Conservation (phyloP, 352 stramenopile species). For the Phytophthora litchii region DNA sequence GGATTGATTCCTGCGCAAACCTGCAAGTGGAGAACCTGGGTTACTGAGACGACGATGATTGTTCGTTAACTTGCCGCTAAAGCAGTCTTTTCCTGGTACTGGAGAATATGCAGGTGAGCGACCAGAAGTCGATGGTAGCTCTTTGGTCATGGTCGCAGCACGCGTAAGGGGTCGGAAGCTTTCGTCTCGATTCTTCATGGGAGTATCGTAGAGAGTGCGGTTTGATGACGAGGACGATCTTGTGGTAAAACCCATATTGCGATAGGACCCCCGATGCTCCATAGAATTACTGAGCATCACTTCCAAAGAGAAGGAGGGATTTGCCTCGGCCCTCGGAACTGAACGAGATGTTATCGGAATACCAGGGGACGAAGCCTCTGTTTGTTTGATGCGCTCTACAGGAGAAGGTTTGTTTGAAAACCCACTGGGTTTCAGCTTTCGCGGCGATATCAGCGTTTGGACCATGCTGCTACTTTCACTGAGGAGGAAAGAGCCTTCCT, state of each 20-base stretch:
- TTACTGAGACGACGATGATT: slow-evolving; percentile 32
- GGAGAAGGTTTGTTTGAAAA: slow-evolving; percentile 8
- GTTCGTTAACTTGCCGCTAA: slow-evolving; percentile 10
- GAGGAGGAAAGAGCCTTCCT: slow-evolving; percentile 21
- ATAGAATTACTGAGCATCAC: slow-evolving; percentile 28
- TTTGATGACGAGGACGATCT: slow-evolving; percentile 12
- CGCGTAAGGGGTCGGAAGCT: slow-evolving; percentile 36
- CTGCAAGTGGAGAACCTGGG: slow-evolving; percentile 24
- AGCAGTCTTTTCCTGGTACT: slow-evolving; percentile 14
- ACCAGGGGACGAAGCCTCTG: slow-evolving; percentile 1
- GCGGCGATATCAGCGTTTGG: slow-evolving; percentile 48
- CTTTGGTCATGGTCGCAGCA: slow-evolving; percentile 39
- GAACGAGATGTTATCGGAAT: slow-evolving; percentile 23
- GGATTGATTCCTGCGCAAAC: slow-evolving; percentile 41
- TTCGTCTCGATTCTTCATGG: slow-evolving; percentile 29
- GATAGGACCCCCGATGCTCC: slow-evolving; percentile 22
- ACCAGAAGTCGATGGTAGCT: slow-evolving; percentile 15
- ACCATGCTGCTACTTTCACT: slow-evolving; percentile 40
- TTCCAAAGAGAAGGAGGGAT: slow-evolving; percentile 27
- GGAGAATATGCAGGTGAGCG: slow-evolving; percentile 20
- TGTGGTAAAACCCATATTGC: slow-evolving; percentile 3
- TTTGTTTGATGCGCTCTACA: slow-evolving; percentile 11
- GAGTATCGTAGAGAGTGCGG: slow-evolving; percentile 21
- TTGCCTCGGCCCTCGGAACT: slow-evolving; percentile 15
- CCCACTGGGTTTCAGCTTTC: slow-evolving; percentile 28